Base-by-base conservation (phyloP, 2,329 filamentous ascomycete genomes). In the Ascochyta clinopodiicola region DNA sequence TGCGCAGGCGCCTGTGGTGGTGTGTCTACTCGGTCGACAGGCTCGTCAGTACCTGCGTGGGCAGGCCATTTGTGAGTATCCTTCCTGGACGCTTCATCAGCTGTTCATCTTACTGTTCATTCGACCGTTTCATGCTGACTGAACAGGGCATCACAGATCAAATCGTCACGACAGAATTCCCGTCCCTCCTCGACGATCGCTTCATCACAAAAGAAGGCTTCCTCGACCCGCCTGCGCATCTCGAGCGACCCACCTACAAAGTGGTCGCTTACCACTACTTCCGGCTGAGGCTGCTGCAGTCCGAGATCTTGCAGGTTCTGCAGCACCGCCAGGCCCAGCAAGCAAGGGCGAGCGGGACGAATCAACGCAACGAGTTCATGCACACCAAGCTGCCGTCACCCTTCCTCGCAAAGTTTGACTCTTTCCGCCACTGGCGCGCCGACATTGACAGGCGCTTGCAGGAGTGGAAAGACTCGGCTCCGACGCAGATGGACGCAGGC, bases 21-120 rank as follows among this genome's bases (percentile, higher is more conserved):
- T 96, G 92, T 77, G 93, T 93, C 1, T 98, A 98, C 76, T 94
- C 91, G 5, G 86, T 98, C 51, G 94, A 98, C 75, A 86, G 94
- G n/a, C 86, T 98, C 5, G 94, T 98, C 45, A 95, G 92, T 69
- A 93, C 92, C 21, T 97, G 93, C 66, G 94, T 98, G 24, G 94
- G 94, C 34, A 84, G 94, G 51, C 95, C 94, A 6, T 96, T 97
- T 69, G 93, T 68, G 47, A 68, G 66, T 63, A 31, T 6, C 47
- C 40, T 17, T 17, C 17, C 17, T 17, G 17, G 17, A 17, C 17
- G 17, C 17, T 1, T 17, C 17, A 17, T 17, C 17, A 17, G 17
- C 17, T 17, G 17, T 17, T 17, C 17, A 17, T 17, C 17, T 17
- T 17, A 17, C 17, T 17, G 17, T 17, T 17, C 17, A 17, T 17